A percentile compares a stretch with the other conserved stretches of the same genome.
phyloP scores from a whole-genome alignment of 2,329 filamentous ascomycete species.

The Fusarium chuoi region DNA sequence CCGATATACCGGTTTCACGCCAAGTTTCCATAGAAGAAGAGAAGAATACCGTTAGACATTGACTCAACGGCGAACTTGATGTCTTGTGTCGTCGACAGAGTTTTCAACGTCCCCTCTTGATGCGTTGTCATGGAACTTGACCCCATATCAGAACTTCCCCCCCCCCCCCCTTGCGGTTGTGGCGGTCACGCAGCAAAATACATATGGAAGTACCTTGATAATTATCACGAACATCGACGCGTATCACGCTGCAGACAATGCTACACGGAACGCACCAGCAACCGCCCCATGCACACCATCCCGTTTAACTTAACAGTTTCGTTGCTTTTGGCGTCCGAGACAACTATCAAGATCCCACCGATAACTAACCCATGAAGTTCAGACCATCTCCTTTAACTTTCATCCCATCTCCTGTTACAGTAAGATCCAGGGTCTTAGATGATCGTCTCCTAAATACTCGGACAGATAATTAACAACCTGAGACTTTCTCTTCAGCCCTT shows the following conservation, averaged over 20 bases:
- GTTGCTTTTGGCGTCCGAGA: conserved; percentile 1
- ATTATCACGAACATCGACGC: neutral
- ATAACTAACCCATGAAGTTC: neutral
- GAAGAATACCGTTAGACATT: neutral
- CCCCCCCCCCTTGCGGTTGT: conserved; percentile 13
- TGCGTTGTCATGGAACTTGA: conserved; percentile 18
- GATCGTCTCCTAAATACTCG: neutral
- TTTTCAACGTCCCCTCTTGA: neutral
- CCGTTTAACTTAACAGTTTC: neutral
- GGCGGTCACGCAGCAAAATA: conserved; percentile 22
- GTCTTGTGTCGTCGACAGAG: neutral
- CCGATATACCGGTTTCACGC: conserved; percentile 15
- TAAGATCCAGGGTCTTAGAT: conserved; percentile 10
- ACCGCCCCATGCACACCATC: conserved; percentile 14
- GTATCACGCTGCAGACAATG: conserved; percentile 21
- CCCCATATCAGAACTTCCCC: neutral
- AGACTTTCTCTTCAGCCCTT: conserved; percentile 1
- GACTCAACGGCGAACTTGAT: neutral
- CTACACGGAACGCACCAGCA: conserved; percentile 21
- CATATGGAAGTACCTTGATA: neutral
- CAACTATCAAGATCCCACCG: conserved; percentile 2
- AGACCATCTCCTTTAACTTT: conserved; percentile 13
- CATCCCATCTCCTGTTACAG: conserved; percentile 18
- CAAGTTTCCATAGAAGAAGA: conserved; percentile 2
- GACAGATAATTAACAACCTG: neutral